phyloP scores from a whole-genome alignment of 2,329 filamentous ascomycete species.

The Colletotrichum sublineola region DNA sequence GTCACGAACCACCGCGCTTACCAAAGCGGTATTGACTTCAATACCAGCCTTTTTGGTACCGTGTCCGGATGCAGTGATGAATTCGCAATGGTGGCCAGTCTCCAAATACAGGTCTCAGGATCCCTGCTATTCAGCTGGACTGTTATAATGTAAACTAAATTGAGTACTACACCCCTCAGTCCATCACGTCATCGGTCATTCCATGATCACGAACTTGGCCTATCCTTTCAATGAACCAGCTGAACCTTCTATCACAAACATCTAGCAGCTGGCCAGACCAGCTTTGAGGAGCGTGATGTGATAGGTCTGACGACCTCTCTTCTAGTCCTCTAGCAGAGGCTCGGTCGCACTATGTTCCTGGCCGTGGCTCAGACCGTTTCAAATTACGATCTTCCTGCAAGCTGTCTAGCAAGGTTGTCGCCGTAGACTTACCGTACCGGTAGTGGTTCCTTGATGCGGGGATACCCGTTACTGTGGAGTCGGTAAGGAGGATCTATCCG shows the following conservation, averaged over 20 bases:
- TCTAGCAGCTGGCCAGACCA: conserved; percentile 34
- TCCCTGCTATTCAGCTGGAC: background rate
- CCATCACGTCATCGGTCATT: conserved; percentile 36
- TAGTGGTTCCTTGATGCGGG: conserved; percentile 21
- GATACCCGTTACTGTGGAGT: conserved; percentile 9
- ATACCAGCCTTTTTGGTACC: conserved; percentile 65
- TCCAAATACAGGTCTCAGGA: too few species aligned
- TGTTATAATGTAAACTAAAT: conserved; percentile 15
- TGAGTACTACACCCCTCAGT: conserved; percentile 43
- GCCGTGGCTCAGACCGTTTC: conserved; percentile 34
- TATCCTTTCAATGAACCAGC: conserved; percentile 17
- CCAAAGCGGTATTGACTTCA: conserved; percentile 45
- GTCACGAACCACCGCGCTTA: conserved; percentile 12
- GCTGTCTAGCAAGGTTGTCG: conserved; percentile 28
- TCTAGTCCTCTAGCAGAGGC: conserved; percentile 31
- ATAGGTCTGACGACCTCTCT: conserved; percentile 32
- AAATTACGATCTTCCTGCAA: conserved; percentile 23
- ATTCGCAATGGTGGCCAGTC: background rate
- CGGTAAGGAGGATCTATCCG: conserved; percentile 21
- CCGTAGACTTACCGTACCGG: conserved; percentile 11
- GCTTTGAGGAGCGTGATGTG: conserved; percentile 32
- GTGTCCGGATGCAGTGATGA: conserved; percentile 49
- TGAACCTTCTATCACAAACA: conserved; percentile 2
- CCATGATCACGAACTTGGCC: conserved; percentile 27
- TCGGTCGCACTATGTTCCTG: conserved; percentile 31